Conservation (phyloP, 2,329 filamentous ascomycete species). For the Penicillium psychrosexuale region DNA sequence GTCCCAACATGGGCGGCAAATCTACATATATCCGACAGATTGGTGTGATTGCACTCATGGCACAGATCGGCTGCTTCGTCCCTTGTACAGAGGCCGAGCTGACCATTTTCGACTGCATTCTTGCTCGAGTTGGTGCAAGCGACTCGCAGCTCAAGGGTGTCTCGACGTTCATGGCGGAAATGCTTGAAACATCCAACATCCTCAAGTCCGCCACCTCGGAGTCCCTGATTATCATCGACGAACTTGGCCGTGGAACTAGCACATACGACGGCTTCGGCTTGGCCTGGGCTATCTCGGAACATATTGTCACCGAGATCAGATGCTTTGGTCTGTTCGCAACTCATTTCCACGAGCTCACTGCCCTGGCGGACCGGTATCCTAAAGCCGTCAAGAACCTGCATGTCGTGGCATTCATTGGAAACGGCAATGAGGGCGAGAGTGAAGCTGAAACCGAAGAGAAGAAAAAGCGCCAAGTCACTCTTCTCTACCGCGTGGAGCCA, state of each 20-base stretch:
- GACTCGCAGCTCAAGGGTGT: conserved; percentile 98
- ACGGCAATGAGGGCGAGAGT: conserved; percentile 46
- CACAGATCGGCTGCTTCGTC: conserved; percentile 94
- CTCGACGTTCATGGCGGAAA: conserved; percentile 99
- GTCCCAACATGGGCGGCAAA: conserved; percentile 98
- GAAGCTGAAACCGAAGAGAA: conserved; percentile 42
- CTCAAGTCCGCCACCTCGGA: conserved; percentile 94
- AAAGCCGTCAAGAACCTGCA: conserved; percentile 85
- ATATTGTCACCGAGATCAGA: conserved; percentile 92
- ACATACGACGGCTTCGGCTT: conserved; percentile 98
- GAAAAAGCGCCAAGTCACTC: conserved; percentile 77
- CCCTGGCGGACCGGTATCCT: conserved; percentile 78
- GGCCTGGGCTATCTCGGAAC: conserved; percentile 98
- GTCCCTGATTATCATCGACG: conserved; percentile 97
- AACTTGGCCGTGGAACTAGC: conserved; percentile 91
- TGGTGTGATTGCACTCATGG: conserved; percentile 94
- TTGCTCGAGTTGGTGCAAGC: conserved; percentile 90
- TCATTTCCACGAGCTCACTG: conserved; percentile 96
- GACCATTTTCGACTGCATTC: conserved; percentile 94
- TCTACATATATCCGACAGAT: conserved; percentile 98
- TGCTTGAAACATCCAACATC: conserved; percentile 98
- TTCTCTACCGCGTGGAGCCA: conserved; percentile 94
- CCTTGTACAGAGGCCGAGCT: conserved; percentile 87
- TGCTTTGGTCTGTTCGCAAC: conserved; percentile 95
- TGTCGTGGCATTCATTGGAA: conserved; percentile 86